These are phyloP conservation scores for Vicia faba DNA, from an alignment of 306 rosid species.

Conservation along the genomic window DNA sequence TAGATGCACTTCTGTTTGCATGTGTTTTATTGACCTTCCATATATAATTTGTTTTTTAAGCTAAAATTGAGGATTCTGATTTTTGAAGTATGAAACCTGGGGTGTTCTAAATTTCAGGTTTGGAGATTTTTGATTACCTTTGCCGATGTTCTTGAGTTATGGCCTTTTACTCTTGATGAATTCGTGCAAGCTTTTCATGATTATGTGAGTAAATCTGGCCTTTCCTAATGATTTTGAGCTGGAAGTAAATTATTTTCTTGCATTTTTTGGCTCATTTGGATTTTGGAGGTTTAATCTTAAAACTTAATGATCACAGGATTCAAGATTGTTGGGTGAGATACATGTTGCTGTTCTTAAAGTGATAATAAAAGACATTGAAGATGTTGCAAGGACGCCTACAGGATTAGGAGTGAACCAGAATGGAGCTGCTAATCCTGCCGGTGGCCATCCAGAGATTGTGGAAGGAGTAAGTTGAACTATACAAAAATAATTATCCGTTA, in stretches of 20 bases:
- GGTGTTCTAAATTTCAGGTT: constrained; percentile 62
- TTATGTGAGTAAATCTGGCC: constrained; percentile 62
- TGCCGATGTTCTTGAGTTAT: constrained; percentile 86
- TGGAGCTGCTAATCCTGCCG: constrained; percentile 92
- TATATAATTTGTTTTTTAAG: constrained; percentile 6
- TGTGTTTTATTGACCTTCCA: neutral
- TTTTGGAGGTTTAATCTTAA: constrained; percentile 28
- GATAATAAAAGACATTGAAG: constrained; percentile 93
- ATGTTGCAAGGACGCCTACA: constrained; percentile 95
- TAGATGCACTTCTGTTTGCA: constrained; percentile 9
- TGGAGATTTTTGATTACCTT: constrained; percentile 97
- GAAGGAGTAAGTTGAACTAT: constrained; percentile 77
- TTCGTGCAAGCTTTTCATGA: constrained; percentile 96
- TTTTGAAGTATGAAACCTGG: constrained; percentile 30
- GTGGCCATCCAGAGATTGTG: constrained; percentile 96
- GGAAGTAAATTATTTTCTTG: constrained; percentile 15
- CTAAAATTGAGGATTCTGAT: constrained; percentile 28
- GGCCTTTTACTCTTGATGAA: constrained; percentile 98
- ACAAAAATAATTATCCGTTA: constrained; percentile 15
- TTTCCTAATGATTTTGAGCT: constrained; percentile 35
- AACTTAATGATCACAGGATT: constrained; percentile 67
- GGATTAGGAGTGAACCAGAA: constrained; percentile 87
- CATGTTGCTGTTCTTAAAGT: constrained; percentile 83
- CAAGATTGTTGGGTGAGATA: constrained; percentile 94
- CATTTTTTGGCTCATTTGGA: constrained; percentile 19